These are phyloP conservation scores for Quercus lobata DNA, from an alignment of 331 rosid species.

Conservation along the genomic window DNA sequence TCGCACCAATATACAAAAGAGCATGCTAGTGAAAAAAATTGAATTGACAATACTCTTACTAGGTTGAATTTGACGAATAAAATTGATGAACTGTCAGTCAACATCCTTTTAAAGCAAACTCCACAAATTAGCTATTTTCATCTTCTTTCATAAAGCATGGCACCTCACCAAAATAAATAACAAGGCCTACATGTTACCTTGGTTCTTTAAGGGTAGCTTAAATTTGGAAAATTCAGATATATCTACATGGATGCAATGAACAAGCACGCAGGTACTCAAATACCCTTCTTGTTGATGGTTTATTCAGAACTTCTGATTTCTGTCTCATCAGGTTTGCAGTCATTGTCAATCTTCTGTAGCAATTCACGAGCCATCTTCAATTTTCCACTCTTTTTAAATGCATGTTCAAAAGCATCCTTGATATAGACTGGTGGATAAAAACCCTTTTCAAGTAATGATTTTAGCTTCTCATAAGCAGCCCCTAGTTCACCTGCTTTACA, in stretches of 20 bases:
- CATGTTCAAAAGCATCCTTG: constrained; percentile 47
- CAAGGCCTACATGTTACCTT: background rate
- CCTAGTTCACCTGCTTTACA: constrained; percentile 45
- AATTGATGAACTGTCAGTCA: too few species aligned
- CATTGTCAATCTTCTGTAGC: constrained; percentile 34
- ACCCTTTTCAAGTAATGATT: constrained; percentile 56
- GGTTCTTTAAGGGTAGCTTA: background rate
- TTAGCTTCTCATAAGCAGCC: constrained; percentile 53
- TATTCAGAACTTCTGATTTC: constrained; percentile 6
- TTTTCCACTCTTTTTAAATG: constrained; percentile 50
- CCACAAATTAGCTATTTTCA: background rate
- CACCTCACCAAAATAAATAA: too few species aligned
- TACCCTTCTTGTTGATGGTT: background rate
- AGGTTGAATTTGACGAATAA: too few species aligned
- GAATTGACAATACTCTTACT: too few species aligned
- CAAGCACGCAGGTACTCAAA: background rate
- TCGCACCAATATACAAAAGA: too few species aligned
- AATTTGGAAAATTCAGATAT: background rate
- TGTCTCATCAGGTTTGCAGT: constrained; percentile 16
- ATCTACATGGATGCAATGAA: background rate
- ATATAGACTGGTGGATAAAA: constrained; percentile 48
- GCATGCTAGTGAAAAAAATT: too few species aligned
- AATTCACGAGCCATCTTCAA: constrained; percentile 42
- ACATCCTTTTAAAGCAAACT: too few species aligned
- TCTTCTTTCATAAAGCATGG: background rate